phyloP scores from a whole-genome alignment of 306 rosid species.

The Cucumis melo region DNA sequence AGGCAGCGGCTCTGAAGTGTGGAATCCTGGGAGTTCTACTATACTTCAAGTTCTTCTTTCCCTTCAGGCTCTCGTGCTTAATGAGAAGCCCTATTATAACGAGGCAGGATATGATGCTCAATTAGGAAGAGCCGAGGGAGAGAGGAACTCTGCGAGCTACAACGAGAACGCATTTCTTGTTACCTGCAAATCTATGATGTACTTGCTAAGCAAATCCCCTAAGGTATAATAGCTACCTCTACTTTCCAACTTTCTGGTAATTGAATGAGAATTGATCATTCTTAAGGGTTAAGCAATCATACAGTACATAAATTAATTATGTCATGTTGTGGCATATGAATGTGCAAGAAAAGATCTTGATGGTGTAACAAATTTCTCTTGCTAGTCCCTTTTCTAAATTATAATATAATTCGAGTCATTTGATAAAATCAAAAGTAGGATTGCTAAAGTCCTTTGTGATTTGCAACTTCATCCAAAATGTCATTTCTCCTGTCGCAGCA shows the following conservation, averaged over 20 bases:
- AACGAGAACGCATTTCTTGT: conserved; percentile 86
- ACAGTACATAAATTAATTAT: not conserved
- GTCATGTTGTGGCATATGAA: not conserved
- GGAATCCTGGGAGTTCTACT: conserved; percentile 71
- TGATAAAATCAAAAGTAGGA: not conserved
- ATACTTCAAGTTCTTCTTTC: conserved; percentile 95
- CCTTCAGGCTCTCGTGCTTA: conserved; percentile 92
- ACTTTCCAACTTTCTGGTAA: not conserved
- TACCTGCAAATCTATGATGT: conserved; percentile 77
- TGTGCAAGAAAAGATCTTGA: not conserved
- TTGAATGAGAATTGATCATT: not conserved
- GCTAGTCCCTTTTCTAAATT: not conserved
- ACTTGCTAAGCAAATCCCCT: conserved; percentile 55
- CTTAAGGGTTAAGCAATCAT: not conserved
- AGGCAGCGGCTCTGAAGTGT: conserved; percentile 64
- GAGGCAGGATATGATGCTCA: conserved; percentile 96
- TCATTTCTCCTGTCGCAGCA: conserved; percentile 38
- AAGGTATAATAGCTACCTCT: conserved; percentile 33
- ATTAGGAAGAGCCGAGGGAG: conserved; percentile 84
- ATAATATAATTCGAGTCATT: not conserved
- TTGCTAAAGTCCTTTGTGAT: not conserved
- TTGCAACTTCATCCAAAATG: not conserved
- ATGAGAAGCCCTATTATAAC: conserved; percentile 91
- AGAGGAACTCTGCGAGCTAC: conserved; percentile 82
- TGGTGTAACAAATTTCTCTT: not conserved